These are phyloP conservation scores for Agaricus bisporus DNA, from an alignment of 768 basidiomycete species.

Conservation along the genomic window DNA sequence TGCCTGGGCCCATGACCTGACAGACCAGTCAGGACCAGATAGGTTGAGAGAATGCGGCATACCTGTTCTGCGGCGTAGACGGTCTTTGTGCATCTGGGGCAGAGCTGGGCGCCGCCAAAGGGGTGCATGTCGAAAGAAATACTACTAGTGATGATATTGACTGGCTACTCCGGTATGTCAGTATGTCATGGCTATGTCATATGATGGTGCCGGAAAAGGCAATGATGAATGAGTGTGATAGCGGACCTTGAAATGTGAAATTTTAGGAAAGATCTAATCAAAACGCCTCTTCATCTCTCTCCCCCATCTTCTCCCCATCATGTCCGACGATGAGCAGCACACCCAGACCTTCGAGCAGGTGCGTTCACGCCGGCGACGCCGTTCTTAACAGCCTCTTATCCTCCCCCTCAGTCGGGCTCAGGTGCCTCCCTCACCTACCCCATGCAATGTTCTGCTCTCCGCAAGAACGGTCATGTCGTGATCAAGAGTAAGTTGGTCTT, in stretches of 20 bases:
- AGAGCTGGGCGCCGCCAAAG: conserved; percentile 65
- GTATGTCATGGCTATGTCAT: too few relatives aligned
- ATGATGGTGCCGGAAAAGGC: not conserved
- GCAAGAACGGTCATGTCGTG: conserved; percentile 89
- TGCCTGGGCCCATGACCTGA: conserved; percentile 80
- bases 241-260: conserved; percentile 33
- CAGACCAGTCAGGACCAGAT: conserved; percentile 7
- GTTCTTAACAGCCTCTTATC: conserved; percentile 3
- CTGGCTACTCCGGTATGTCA: not conserved
- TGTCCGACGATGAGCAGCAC: conserved; percentile 89
- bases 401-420: conserved; percentile 47
- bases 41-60: conserved; percentile 13
- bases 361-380: conserved; percentile 16
- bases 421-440: conserved; percentile 78
- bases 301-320: conserved; percentile 29
- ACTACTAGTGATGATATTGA: not conserved
- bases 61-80: conserved; percentile 92
- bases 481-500: conserved; percentile 66
- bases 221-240: conserved; percentile 12
- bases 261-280: conserved; percentile 20
- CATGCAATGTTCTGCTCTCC: conserved; percentile 95
- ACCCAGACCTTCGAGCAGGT: conserved; percentile 85
- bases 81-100: conserved; percentile 66
- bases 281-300: conserved; percentile 4
- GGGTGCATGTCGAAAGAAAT: conserved; percentile 29